Evolutionary conservation across 2,329 filamentous ascomycete species (phyloP), one percentile per base, ranked within the genome.

Genomic region (Pestalotiopsis sp.): DNA sequence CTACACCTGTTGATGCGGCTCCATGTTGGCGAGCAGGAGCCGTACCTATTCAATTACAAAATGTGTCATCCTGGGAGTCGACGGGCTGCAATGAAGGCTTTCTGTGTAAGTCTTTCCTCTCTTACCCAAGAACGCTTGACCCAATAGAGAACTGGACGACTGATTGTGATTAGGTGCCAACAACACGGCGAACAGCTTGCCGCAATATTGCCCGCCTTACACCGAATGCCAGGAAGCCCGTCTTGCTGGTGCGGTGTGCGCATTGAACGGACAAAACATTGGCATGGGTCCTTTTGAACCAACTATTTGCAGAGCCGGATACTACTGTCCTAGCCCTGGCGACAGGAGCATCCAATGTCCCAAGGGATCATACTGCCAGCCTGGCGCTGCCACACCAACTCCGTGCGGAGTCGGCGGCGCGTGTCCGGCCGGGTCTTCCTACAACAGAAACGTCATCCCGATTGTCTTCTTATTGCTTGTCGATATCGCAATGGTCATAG

Each of bases 201-300:
- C 82, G 7, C 80, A 83, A 66, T 84, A 77, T 67, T 84, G 82
- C 57, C 80, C 81, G 9, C 80, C 82, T 9, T 66, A 80, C 2
- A 74, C 75, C 1, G 64, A 71, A 10, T 84, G 82, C 39, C 81
- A 82, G 39, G 69, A 76, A 52, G 71, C 75, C 2, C 76, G 82
- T 65, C 65, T 82, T 1, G 75, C 76, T 0, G 79, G 80, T 0
- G 68, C 70, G 9, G 73, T 78, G 2, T 83, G 81, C 67, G 39
- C 64, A 1, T 71, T 77, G 4, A 24, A 76, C 0, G 79, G 78
- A 24, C 69, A 55, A 4, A 83, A 82, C 64, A 74, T 80, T 17
- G 79, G 72, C 2, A 83, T 84, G 82, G 82, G 82, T 0, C 79
- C 78, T 2, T 83, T 84, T 64, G 86, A 88, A 69, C 86, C 86